A percentile compares a stretch with the other conserved stretches of the same genome.
phyloP scores from a whole-genome alignment of 305 asterid genomes.

The Fraxinus angustifolia region DNA sequence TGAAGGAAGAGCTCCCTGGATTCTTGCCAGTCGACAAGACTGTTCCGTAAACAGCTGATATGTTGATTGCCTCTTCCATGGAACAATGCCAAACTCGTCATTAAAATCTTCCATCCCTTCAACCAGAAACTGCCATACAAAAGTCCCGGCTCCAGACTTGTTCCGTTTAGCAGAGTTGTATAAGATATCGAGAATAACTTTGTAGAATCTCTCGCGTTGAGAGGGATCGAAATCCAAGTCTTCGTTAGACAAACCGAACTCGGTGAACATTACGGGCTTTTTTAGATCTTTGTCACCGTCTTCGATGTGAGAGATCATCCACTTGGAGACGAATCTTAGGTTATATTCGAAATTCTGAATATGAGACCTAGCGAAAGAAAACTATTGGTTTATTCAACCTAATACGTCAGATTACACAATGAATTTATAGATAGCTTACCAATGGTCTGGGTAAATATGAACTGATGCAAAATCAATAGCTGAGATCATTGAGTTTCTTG shows the following conservation, averaged over 20 bases:
- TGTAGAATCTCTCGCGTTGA: conserved; percentile 43
- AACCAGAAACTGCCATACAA: conserved; percentile 87
- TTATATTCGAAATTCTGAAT: conserved; percentile 61
- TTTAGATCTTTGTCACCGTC: conserved; percentile 89
- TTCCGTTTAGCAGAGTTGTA: conserved; percentile 69
- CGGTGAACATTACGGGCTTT: conserved; percentile 82
- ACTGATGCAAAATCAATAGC: conserved; percentile 91
- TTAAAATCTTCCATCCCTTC: conserved; percentile 82
- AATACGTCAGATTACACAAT: neutral
- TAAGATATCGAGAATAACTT: conserved; percentile 43
- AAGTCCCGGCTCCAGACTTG: conserved; percentile 75
- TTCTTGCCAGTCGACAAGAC: conserved; percentile 71
- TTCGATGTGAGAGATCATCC: conserved; percentile 96
- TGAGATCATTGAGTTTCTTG: conserved; percentile 78
- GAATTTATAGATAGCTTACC: conserved; percentile 46
- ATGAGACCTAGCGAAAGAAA: conserved; percentile 57
- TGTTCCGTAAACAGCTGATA: conserved; percentile 70
- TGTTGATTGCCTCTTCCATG: conserved; percentile 68
- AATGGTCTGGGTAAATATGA: conserved; percentile 93
- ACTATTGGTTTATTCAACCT: neutral
- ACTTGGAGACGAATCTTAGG: conserved; percentile 62
- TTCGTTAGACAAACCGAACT: conserved; percentile 74
- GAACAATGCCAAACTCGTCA: conserved; percentile 85
- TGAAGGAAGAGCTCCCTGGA: conserved; percentile 76
- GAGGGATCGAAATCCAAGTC: conserved; percentile 64